Conservation (phyloP, 306 rosid genomes). For the Quercus aquifolioides region DNA sequence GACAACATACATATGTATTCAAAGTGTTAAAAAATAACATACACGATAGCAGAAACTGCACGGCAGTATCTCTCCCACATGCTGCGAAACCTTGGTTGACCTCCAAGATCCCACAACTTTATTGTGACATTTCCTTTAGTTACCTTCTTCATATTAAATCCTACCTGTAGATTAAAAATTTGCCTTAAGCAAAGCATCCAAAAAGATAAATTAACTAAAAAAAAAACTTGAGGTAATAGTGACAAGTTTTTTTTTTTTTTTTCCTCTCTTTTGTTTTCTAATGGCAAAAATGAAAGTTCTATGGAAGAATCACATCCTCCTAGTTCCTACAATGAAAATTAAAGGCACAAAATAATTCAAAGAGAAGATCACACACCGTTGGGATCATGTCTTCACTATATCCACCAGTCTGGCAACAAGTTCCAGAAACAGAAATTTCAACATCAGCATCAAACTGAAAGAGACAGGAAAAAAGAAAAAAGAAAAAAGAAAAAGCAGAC, state of each 20-base stretch:
- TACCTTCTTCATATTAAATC: constrained; percentile 71
- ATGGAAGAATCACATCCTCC: not conserved
- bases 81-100: constrained; percentile 69
- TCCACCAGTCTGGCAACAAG: constrained; percentile 53
- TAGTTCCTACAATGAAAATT: not conserved
- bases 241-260: not conserved
- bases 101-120: constrained; percentile 77
- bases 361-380: constrained; percentile 45
- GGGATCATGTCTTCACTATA: constrained; percentile 78
- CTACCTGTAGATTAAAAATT: constrained; percentile 44
- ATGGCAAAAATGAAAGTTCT: not conserved
- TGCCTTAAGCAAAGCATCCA: constrained; percentile 2
- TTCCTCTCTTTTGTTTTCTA: too few species aligned
- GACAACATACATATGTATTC: not conserved
- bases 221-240: not conserved
- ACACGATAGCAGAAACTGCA: constrained; percentile 67
- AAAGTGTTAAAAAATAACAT: constrained; percentile 15
- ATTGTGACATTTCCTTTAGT: constrained; percentile 69
- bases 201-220: not conserved
- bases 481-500: not conserved
- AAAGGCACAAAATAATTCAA: not conserved
- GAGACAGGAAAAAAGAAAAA: not conserved
- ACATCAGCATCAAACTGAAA: constrained; percentile 14
- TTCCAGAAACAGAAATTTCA: constrained; percentile 15
- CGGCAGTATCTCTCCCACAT: constrained; percentile 87